Conservation (phyloP, 805 yeast species). For the Candida xyloterini region DNA sequence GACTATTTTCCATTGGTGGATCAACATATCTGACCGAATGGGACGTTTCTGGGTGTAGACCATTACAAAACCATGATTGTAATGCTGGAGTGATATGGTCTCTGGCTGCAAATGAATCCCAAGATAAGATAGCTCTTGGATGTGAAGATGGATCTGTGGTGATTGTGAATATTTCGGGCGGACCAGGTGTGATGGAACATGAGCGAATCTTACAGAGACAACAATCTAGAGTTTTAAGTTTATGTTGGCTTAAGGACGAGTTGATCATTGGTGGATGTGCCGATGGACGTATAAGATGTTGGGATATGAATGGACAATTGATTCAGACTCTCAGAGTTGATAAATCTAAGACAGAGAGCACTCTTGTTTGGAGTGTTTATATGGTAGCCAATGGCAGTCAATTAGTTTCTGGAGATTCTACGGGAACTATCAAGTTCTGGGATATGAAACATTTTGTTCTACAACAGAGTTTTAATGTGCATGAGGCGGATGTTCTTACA, state of each 20-base stretch:
- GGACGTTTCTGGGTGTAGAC: conserved; percentile 74
- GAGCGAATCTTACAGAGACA: conserved; percentile 76
- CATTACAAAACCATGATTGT: conserved; percentile 76
- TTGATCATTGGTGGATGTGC: conserved; percentile 89
- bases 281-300: conserved; percentile 85
- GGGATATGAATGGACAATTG: conserved; percentile 69
- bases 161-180: conserved; percentile 79
- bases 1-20: conserved; percentile 93
- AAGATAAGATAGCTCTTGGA: conserved; percentile 74
- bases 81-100: conserved; percentile 96
- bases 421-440: conserved; percentile 94
- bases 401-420: conserved; percentile 93
- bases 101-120: conserved; percentile 59
- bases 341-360: conserved; percentile 77
- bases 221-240: conserved; percentile 72
- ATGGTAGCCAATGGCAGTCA: conserved; percentile 63
- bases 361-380: conserved; percentile 85
- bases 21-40: conserved; percentile 90
- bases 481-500: conserved; percentile 88
- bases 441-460: conserved; percentile 73
- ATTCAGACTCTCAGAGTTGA: conserved; percentile 88
- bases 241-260: conserved; percentile 70
- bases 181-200: conserved; percentile 78
- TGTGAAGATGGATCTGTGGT: conserved; percentile 95
- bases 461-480: conserved; percentile 75